Base-by-base conservation (phyloP, 1,139 yeast genomes). In the Blastobotrys apis region DNA sequence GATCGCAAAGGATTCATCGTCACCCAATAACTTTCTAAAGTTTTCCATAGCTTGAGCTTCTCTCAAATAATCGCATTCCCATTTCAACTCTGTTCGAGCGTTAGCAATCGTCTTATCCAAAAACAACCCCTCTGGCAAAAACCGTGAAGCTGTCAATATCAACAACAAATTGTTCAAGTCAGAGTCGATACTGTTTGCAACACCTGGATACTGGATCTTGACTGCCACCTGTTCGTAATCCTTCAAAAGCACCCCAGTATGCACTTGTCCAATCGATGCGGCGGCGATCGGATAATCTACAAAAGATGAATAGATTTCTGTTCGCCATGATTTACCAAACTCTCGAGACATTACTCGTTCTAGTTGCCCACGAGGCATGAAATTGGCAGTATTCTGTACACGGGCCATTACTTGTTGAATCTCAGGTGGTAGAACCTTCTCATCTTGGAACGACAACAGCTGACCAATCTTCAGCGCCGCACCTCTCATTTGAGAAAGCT, bases 151-250 rank as follows among this genome's bases (percentile, higher is more conserved):
- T 4, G 94, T 83, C 57, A 92, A 70, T 27, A 92, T 71, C 73
- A 90, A 71, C 50, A 87, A 67, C 48, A 92, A 68, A 56, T 88
- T 90, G 64, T 85, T 92, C 62, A 92, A 74, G 65, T 92, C 99
- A 2, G 95, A 84, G 62, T 92, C 97, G 56, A 92, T 94, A 10
- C 94, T 82, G 52, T 84, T 80, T 19, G 84, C 94, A 10, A 92
- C 97, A n/a, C 98, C 98, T 0, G 99, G 99, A 58, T 92, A 92
- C 63, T 92, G 99, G 3, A 92, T 88, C 61, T 92, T 92, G 12
- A 92, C 95, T n/a, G 94, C 98, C 23, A 90, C 96, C 26, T 78
- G 78, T n/a, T 77, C 67, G 51, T 77, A 75, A 29, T 64, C 64
- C 9, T 66, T 71, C 26, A 64, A 55, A 17, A 94, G 72, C 9